Evolutionary conservation across 2,329 filamentous ascomycete genomes (phyloP).

Genomic region (Thelonectria blattea): DNA sequence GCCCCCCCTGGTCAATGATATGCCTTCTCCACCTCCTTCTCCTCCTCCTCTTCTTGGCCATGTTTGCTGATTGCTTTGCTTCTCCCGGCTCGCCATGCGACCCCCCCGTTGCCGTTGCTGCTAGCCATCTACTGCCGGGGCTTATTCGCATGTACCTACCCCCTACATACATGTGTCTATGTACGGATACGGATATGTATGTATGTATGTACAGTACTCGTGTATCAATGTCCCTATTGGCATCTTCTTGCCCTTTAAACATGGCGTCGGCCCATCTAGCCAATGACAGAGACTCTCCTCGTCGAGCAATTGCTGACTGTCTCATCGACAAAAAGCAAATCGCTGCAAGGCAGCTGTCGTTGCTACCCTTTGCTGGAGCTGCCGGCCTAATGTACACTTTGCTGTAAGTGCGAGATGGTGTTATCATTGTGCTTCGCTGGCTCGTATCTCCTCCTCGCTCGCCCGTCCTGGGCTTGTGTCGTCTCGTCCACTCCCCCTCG

Average conservation of each 20-base stretch:
- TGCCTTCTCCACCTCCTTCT: neutral
- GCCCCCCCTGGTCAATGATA: neutral
- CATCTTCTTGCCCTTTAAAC: no score
- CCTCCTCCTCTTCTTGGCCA: neutral
- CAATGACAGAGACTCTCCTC: no score
- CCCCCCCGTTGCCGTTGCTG: slow-evolving; percentile 29
- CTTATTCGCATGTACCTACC: neutral
- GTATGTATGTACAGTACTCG: slow-evolving; percentile 3
- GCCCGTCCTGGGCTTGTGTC: neutral
- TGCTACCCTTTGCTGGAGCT: neutral
- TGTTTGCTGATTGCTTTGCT: neutral
- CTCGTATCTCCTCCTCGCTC: neutral
- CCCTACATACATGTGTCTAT: no score
- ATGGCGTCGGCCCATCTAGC: no score
- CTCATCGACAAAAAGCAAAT: no score
- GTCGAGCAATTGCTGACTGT: no score
- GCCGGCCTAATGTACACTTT: neutral
- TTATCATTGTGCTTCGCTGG: neutral
- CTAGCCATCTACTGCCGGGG: slow-evolving; percentile 9
- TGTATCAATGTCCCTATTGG: slow-evolving; percentile 24
- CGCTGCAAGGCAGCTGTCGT: no score
- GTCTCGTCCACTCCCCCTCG: neutral
- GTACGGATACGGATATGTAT: no score
- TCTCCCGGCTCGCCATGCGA: slow-evolving; percentile 29
- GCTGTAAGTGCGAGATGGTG: neutral